Evolutionary conservation across 2,329 filamentous ascomycete species (phyloP).

Genomic region (Hortaea sp.): DNA sequence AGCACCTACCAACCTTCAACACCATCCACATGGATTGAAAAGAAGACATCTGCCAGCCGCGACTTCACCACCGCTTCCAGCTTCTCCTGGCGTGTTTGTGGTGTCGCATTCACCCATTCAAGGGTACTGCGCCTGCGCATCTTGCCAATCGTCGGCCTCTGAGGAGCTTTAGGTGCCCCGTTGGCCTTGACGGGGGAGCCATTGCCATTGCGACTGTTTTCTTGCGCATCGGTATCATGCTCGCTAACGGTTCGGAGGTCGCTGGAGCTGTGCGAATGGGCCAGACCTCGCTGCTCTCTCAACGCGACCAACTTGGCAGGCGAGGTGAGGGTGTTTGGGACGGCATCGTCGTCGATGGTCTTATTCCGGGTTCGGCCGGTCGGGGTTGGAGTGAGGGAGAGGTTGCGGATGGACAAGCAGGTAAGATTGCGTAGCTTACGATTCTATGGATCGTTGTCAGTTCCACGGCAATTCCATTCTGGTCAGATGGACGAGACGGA

Average conservation of each 20-base stretch:
- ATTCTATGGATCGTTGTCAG: constrained; percentile 37
- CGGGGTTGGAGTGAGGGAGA: constrained; percentile 53
- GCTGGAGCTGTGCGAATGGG: constrained; percentile 51
- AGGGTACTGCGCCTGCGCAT: constrained; percentile 49
- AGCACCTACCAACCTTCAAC: constrained; percentile 29
- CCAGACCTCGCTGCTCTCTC: constrained; percentile 37
- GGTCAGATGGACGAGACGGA: too few relatives aligned
- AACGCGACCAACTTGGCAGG: constrained; percentile 55
- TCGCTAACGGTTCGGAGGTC: constrained; percentile 35
- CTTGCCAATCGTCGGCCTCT: constrained; percentile 29
- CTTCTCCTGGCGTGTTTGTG: constrained; percentile 57
- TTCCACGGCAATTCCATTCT: background rate
- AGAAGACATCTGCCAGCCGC: constrained; percentile 78
- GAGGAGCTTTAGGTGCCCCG: constrained; percentile 11
- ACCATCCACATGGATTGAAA: constrained; percentile 64
- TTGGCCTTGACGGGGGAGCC: background rate
- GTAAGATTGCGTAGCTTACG: constrained; percentile 80
- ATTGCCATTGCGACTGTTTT: background rate
- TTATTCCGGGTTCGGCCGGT: constrained; percentile 37
- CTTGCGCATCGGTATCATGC: constrained; percentile 1
- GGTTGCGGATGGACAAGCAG: constrained; percentile 77
- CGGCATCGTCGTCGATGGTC: constrained; percentile 67
- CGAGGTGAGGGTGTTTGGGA: constrained; percentile 55
- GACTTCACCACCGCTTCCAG: constrained; percentile 62
- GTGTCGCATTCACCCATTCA: constrained; percentile 52